Evolutionary conservation across 2,329 filamentous ascomycete genomes (phyloP).

Genomic region (Stenocarpella maydis): DNA sequence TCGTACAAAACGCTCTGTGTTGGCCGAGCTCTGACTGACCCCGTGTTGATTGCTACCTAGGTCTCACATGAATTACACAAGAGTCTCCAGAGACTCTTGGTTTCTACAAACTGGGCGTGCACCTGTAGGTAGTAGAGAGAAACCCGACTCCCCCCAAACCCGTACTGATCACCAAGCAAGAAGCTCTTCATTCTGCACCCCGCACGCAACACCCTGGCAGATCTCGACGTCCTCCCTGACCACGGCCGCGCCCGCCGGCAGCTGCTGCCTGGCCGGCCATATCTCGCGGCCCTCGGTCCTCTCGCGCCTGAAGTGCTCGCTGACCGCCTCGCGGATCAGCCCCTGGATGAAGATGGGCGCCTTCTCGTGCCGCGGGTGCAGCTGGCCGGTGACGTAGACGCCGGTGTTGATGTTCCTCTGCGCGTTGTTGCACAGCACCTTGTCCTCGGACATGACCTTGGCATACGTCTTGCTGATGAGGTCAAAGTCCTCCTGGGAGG

Average conservation of each 20-base stretch:
- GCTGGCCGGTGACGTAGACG: constrained; percentile 15
- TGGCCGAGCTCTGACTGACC: not conserved
- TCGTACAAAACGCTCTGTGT: not conserved
- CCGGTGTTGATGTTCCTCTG: constrained; percentile 22
- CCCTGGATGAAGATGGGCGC: constrained; percentile 13
- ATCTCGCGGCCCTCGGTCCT: constrained; percentile 8
- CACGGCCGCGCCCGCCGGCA: not conserved
- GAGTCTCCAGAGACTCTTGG: not conserved
- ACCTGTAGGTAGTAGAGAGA: not conserved
- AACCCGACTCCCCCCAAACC: not conserved
- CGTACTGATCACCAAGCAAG: not conserved
- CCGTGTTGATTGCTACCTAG: no score
- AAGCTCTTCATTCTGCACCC: not conserved
- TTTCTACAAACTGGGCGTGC: not conserved
- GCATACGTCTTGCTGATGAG: constrained; percentile 15
- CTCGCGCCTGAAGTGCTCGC: constrained; percentile 14
- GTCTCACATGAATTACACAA: not conserved
- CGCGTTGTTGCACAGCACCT: constrained; percentile 21
- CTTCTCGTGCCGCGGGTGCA: constrained; percentile 20
- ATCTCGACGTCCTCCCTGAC: constrained; percentile 5
- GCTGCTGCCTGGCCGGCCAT: constrained; percentile 4
- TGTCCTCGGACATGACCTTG: constrained; percentile 13
- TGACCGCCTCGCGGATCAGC: constrained; percentile 1
- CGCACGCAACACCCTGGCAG: not conserved
- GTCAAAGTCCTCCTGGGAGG: constrained; percentile 9